phyloP scores from a whole-genome alignment of 768 basidiomycete genomes.

The Phanerochaete sordida region DNA sequence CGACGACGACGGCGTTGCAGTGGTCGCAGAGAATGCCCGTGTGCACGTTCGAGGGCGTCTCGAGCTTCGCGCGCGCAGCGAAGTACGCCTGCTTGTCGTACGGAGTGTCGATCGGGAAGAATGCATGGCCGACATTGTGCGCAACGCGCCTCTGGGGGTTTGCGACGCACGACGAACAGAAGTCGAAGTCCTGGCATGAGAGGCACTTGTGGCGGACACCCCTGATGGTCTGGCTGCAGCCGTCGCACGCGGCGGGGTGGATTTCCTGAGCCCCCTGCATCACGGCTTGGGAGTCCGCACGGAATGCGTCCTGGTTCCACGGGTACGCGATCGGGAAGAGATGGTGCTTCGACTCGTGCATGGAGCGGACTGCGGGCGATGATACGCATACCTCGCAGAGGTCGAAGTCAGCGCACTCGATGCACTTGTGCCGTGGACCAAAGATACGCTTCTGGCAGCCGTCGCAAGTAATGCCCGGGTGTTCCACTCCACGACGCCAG shows the following conservation, averaged over 20 bases:
- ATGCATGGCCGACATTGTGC: too few species aligned
- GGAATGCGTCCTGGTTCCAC: background rate
- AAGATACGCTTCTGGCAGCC: slow-evolving; percentile 50
- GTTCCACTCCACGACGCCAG: background rate
- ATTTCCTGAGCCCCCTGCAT: background rate
- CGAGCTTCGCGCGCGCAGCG: background rate
- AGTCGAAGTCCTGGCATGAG: slow-evolving; percentile 72
- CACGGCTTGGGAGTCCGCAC: background rate
- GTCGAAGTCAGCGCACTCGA: slow-evolving; percentile 81
- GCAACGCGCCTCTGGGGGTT: slow-evolving; percentile 12
- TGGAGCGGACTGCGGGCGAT: slow-evolving; percentile 11
- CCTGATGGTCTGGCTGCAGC: slow-evolving; percentile 46
- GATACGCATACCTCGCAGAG: slow-evolving; percentile 59
- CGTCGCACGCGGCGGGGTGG: slow-evolving; percentile 47
- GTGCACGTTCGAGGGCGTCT: slow-evolving; percentile 1
- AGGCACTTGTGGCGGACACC: slow-evolving; percentile 80
- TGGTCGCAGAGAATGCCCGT: slow-evolving; percentile 43
- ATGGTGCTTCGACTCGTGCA: background rate
- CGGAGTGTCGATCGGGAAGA: slow-evolving; percentile 1
- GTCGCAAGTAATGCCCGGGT: slow-evolving; percentile 54
- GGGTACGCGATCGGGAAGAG: slow-evolving; percentile 5
- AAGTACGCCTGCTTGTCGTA: slow-evolving; percentile 1
- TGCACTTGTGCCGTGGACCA: slow-evolving; percentile 76
- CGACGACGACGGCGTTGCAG: slow-evolving; percentile 51
- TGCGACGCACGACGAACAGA: slow-evolving; percentile 58